A percentile compares a stretch with the other conserved stretches of the same genome.
Conservation (phyloP, 768 basidiomycete species). For the Russula abietina region DNA sequence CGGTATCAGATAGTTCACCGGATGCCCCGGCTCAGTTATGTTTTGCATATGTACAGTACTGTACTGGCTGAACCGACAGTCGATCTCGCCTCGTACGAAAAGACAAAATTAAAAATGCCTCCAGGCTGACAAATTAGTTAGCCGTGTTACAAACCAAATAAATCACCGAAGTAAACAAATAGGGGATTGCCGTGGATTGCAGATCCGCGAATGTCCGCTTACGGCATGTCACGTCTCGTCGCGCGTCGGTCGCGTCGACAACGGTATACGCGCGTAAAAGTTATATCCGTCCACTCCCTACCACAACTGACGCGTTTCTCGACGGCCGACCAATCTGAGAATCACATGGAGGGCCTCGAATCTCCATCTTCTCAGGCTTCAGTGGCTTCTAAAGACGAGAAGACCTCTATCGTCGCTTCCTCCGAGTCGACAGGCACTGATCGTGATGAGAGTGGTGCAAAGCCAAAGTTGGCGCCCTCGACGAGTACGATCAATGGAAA, state of each 20-base stretch:
- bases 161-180: not conserved
- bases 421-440: not conserved
- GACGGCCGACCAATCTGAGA: conserved; percentile 5
- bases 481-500: conserved; percentile 28
- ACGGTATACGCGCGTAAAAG: not conserved
- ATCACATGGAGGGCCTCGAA: conserved; percentile 33
- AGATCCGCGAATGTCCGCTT: conserved; percentile 17
- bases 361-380: conserved; percentile 13
- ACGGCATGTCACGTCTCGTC: conserved; percentile 3
- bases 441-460: not conserved
- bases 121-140: not conserved
- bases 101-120: too few relatives aligned
- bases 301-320: not conserved
- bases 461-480: conserved; percentile 8
- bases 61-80: too few relatives aligned
- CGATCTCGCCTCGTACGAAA: too few relatives aligned
- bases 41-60: not conserved
- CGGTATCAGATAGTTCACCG: not conserved
- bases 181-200: conserved; percentile 9
- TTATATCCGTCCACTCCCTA: conserved; percentile 3
- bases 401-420: not conserved
- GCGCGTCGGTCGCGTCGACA: not conserved
- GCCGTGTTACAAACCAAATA: not conserved
- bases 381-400: conserved; percentile 1
- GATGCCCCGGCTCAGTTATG: not conserved